Percentiles rank a stretch among this genome's conserved stretches.
Conservation (phyloP, 2,329 filamentous ascomycete genomes). For the Dichotomopilus funicola region DNA sequence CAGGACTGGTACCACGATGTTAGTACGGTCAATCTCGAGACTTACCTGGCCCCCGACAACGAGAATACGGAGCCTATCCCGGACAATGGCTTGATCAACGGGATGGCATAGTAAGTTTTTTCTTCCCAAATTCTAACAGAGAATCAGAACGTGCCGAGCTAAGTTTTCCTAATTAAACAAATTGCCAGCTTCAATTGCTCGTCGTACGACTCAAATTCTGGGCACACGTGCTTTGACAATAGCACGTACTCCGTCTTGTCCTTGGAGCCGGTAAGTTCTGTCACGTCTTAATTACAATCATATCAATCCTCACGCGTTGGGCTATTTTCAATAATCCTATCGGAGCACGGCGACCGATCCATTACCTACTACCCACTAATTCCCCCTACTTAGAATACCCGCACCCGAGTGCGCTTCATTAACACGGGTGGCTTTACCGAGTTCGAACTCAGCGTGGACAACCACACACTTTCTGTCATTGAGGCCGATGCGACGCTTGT, state of each 20-base stretch:
- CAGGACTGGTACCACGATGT: conserved; percentile 3
- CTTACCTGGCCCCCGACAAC: neutral
- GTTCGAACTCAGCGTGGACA: conserved; percentile 35
- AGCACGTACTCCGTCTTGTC: neutral
- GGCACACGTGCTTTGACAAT: conserved; percentile 1
- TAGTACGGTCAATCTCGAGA: neutral
- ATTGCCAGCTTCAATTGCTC: conserved; percentile 1
- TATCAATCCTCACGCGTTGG: no score
- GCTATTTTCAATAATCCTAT: no score
- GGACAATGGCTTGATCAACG: conserved; percentile 2
- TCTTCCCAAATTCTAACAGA: neutral
- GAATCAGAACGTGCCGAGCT: neutral
- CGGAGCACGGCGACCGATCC: neutral
- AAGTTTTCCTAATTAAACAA: neutral
- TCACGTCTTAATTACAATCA: neutral
- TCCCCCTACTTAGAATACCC: neutral
- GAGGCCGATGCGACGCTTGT: conserved; percentile 37
- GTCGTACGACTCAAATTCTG: neutral
- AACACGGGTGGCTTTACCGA: conserved; percentile 29
- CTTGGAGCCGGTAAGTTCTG: neutral
- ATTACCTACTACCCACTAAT: neutral
- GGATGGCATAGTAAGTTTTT: neutral
- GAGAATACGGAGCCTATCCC: conserved; percentile 3
- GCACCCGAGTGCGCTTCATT: conserved; percentile 1
- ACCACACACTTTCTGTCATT: conserved; percentile 32